These are phyloP conservation scores for Coemansia reversa DNA, from an alignment of 192 early-diverging fungal species.

Conservation along the genomic window DNA sequence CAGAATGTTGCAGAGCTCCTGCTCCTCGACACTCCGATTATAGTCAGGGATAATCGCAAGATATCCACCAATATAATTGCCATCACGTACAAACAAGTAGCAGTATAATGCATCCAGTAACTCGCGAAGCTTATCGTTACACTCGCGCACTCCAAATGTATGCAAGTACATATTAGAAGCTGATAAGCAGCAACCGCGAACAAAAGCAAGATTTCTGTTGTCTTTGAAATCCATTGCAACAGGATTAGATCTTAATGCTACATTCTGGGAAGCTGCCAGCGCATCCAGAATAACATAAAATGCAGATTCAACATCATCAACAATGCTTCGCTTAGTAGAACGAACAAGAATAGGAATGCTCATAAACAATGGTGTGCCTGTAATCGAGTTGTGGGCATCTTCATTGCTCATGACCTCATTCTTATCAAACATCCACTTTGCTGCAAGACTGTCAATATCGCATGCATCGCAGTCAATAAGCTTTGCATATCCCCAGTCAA, in stretches of 20 bases:
- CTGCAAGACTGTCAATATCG: background rate
- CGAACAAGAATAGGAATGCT: background rate
- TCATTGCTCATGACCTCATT: background rate
- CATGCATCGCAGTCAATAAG: background rate
- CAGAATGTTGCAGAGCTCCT: too few relatives aligned
- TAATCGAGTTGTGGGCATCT: background rate
- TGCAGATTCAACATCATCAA: constrained; percentile 11
- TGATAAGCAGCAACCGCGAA: background rate
- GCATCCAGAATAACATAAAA: constrained; percentile 10
- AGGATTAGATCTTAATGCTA: background rate
- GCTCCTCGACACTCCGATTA: too few relatives aligned
- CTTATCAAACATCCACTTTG: background rate
- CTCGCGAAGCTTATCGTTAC: too few relatives aligned
- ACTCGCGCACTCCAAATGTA: constrained; percentile 6
- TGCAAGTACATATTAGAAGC: background rate
- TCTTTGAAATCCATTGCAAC: background rate
- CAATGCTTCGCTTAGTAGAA: background rate
- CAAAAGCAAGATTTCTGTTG: background rate
- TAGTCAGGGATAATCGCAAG: too few relatives aligned
- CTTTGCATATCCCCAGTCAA: constrained; percentile 17
- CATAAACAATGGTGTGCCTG: too few relatives aligned
- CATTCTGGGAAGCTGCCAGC: background rate
- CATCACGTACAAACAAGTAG: too few relatives aligned
- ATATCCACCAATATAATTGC: too few relatives aligned
- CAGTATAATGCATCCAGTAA: too few relatives aligned